These are phyloP conservation scores for Coriaria nepalensis DNA, from an alignment of 306 rosid species.

Conservation along the genomic window DNA sequence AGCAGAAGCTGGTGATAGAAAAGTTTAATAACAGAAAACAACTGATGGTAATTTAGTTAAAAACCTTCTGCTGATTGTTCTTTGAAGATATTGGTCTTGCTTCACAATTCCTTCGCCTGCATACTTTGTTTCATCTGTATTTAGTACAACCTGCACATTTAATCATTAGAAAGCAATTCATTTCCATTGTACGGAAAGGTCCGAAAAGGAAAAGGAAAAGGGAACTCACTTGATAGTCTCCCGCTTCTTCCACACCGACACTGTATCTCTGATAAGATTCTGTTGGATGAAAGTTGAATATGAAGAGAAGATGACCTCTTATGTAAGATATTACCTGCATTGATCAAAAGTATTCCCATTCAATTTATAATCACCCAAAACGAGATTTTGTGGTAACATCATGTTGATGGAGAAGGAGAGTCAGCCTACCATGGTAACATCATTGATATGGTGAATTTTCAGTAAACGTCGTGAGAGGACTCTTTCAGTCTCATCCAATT, in stretches of 20 bases:
- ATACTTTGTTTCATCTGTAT: slow-evolving; percentile 66
- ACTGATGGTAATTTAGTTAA: neutral
- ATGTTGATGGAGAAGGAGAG: slow-evolving; percentile 7
- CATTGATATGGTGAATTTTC: slow-evolving; percentile 66
- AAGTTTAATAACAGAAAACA: neutral
- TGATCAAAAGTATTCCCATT: neutral
- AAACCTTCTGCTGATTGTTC: slow-evolving; percentile 60
- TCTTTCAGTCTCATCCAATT: slow-evolving; percentile 66
- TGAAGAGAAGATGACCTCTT: slow-evolving; percentile 79
- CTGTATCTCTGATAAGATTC: slow-evolving; percentile 49
- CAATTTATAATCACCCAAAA: slow-evolving; percentile 1
- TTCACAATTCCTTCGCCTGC: slow-evolving; percentile 70
- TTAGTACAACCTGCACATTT: slow-evolving; percentile 48
- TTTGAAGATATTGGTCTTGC: slow-evolving; percentile 45
- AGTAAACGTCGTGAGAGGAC: slow-evolving; percentile 50
- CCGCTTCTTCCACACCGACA: slow-evolving; percentile 92
- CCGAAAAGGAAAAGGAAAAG: neutral
- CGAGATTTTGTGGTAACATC: neutral
- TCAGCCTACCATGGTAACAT: slow-evolving; percentile 44
- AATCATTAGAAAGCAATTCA: too few species aligned
- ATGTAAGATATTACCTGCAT: slow-evolving; percentile 79
- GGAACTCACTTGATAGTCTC: slow-evolving; percentile 74
- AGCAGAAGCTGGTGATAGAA: slow-evolving; percentile 3
- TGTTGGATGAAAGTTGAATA: slow-evolving; percentile 84
- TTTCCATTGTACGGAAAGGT: neutral